Percentiles rank a stretch among this genome's conserved stretches.
Conservation (phyloP, 2,329 filamentous ascomycete species). For the Fusarium buxicola region DNA sequence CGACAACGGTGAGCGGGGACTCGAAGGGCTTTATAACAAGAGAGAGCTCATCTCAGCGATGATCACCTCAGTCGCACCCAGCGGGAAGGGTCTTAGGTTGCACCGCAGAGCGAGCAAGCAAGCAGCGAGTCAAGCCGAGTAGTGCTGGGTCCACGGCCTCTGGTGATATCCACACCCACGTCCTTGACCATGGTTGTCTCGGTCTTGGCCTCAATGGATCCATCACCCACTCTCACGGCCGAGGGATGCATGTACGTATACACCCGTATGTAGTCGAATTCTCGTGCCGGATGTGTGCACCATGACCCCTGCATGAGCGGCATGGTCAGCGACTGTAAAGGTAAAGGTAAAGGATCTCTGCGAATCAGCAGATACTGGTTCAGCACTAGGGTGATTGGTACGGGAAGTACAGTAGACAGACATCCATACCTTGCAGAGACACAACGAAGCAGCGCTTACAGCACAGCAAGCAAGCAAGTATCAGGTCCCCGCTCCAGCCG, state of each 20-base stretch:
- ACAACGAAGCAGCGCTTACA: neutral
- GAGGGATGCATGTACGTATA: slow-evolving; percentile 8
- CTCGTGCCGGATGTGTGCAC: slow-evolving; percentile 9
- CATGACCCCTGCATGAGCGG: slow-evolving; percentile 16
- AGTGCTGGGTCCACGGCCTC: slow-evolving; percentile 29
- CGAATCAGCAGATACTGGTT: neutral
- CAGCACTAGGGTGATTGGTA: neutral
- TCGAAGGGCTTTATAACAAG: slow-evolving; percentile 36
- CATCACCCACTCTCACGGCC: slow-evolving; percentile 3
- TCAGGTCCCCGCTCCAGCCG: slow-evolving; percentile 20
- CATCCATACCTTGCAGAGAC: neutral
- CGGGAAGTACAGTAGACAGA: neutral
- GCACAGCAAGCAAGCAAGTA: neutral
- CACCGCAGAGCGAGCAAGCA: slow-evolving; percentile 22
- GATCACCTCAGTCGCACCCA: slow-evolving; percentile 6
- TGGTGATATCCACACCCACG: slow-evolving; percentile 30
- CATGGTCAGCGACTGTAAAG: slow-evolving; percentile 2
- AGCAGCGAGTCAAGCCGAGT: slow-evolving; percentile 33
- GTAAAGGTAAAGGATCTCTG: slow-evolving; percentile 3
- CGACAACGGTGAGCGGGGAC: slow-evolving; percentile 11
- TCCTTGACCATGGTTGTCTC: slow-evolving; percentile 12
- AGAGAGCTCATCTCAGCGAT: neutral
- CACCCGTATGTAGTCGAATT: slow-evolving; percentile 4
- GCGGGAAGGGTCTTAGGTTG: slow-evolving; percentile 20
- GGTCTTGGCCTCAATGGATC: slow-evolving; percentile 22